Evolutionary conservation across 2,329 filamentous ascomycete species (phyloP).

Genomic region (Fusarium paranaense): DNA sequence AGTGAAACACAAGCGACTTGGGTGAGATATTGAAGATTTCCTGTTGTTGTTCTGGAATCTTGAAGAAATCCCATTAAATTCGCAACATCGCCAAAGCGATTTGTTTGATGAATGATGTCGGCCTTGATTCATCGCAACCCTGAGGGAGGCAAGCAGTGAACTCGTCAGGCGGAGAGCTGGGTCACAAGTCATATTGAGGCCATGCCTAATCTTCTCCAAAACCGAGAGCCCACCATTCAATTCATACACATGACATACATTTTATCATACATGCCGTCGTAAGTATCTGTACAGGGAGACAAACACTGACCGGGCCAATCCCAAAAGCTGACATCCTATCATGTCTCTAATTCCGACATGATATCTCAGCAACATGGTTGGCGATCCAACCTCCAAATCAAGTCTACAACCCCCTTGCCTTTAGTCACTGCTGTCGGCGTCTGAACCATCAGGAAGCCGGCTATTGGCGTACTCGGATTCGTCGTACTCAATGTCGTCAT

Average conservation of each 20-base stretch:
- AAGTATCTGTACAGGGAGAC: background rate
- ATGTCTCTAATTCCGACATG: background rate
- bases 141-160: background rate
- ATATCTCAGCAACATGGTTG: background rate
- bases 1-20: background rate
- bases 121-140: background rate
- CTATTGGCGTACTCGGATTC: constrained; percentile 40
- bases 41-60: background rate
- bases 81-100: background rate
- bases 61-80: background rate
- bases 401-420: background rate
- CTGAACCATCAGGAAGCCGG: background rate
- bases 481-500: constrained; percentile 40
- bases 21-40: background rate
- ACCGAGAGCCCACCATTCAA: background rate
- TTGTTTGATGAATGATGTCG: background rate
- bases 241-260: background rate
- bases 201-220: background rate
- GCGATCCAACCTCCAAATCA: background rate
- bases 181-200: background rate
- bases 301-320: background rate
- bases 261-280: background rate
- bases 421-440: background rate
- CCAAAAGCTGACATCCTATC: background rate
- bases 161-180: background rate